phyloP scores from a whole-genome alignment of 176 grass and related monocot genomes.

The Themeda triandra region DNA sequence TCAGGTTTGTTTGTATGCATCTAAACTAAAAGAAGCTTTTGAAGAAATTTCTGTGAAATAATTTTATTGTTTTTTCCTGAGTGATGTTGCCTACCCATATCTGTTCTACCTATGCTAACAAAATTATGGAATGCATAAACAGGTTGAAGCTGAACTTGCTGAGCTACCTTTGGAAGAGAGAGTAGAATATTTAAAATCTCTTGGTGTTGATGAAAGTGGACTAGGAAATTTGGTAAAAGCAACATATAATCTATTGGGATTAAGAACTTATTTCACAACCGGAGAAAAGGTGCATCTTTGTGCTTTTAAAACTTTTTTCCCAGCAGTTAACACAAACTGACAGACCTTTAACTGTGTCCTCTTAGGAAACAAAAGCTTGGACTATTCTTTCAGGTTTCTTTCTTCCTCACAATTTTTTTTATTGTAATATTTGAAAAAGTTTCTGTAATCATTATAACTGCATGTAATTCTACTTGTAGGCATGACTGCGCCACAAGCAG shows the following conservation, averaged over 20 bases:
- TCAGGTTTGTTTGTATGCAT: constrained; percentile 65
- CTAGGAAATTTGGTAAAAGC: constrained; percentile 95
- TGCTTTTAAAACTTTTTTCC: neutral
- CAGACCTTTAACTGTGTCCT: neutral
- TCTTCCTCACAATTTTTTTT: constrained; percentile 4
- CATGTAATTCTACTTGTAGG: constrained; percentile 41
- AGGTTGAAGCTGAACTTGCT: constrained; percentile 97
- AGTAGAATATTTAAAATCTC: constrained; percentile 85
- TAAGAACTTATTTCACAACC: constrained; percentile 96
- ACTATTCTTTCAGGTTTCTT: constrained; percentile 81
- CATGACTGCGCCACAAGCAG: constrained; percentile 98
- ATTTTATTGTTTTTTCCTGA: neutral
- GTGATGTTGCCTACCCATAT: neutral
- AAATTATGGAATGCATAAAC: constrained; percentile 4
- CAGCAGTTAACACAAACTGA: constrained; percentile 11
- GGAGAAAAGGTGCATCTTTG: constrained; percentile 81
- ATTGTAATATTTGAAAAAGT: neutral
- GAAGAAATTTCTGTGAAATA: neutral
- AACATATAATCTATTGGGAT: constrained; percentile 85
- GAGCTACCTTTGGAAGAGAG: constrained; percentile 89
- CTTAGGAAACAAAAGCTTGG: constrained; percentile 99
- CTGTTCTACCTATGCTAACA: constrained; percentile 16
- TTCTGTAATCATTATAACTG: neutral
- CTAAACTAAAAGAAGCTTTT: neutral
- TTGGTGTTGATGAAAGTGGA: constrained; percentile 89